Evolutionary conservation across 1,139 yeast genomes (phyloP).

Genomic region (Zygoascus sp.): DNA sequence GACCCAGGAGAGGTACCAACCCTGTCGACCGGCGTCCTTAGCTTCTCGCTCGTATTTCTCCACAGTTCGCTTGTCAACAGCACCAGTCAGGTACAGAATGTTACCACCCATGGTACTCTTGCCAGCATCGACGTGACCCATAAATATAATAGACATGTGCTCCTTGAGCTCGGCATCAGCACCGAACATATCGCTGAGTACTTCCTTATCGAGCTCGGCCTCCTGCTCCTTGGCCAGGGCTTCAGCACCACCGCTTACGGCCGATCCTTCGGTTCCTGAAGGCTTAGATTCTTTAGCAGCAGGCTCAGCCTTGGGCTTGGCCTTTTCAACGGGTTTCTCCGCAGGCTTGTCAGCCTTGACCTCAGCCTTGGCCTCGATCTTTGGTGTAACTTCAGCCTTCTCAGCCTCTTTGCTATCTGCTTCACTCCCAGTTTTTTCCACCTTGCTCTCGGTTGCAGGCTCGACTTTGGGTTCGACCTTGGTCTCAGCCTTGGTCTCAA

Average conservation of each 20-base stretch:
- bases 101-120: slow-evolving; percentile 99
- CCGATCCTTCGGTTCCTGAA: slow-evolving; percentile 23
- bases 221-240: slow-evolving; percentile 69
- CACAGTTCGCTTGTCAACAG: slow-evolving; percentile 98
- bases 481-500: slow-evolving; percentile 15
- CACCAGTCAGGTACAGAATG: slow-evolving; percentile 84
- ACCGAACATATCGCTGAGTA: slow-evolving; percentile 88
- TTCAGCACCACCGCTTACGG: slow-evolving; percentile 40
- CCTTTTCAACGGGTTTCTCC: slow-evolving; percentile 16
- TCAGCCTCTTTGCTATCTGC: slow-evolving; percentile 33
- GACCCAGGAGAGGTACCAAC: slow-evolving; percentile 99
- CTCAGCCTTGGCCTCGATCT: slow-evolving; percentile 27
- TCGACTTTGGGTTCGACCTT: slow-evolving; percentile 14
- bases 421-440: slow-evolving; percentile 14
- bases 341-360: slow-evolving; percentile 19
- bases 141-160: slow-evolving; percentile 91
- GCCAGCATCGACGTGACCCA: slow-evolving; percentile 99
- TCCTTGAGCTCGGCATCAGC: slow-evolving; percentile 61
- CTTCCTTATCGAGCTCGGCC: slow-evolving; percentile 80
- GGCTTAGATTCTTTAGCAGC: slow-evolving; percentile 22
- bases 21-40: slow-evolving; percentile 98
- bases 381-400: slow-evolving; percentile 25
- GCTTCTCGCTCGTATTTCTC: slow-evolving; percentile 98
- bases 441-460: slow-evolving; percentile 16
- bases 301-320: slow-evolving; percentile 16